A percentile compares a stretch with the other conserved stretches of the same genome.
Conservation (phyloP, 208 protist species). For the Vickermania ingenoplastis region DNA sequence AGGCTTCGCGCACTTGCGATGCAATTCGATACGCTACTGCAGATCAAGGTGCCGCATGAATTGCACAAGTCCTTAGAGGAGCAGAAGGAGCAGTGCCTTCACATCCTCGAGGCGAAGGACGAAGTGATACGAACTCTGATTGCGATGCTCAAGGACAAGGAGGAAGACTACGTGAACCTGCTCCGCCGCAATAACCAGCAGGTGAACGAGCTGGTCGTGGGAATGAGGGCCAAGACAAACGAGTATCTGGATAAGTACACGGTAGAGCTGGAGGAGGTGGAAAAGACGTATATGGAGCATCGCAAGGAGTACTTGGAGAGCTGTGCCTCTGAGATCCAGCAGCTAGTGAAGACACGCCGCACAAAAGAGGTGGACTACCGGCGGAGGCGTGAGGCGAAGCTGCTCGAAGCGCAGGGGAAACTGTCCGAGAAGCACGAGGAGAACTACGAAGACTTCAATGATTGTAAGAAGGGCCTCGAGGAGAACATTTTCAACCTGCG, state of each 20-base stretch:
- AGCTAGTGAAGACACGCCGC: slow-evolving; percentile 82
- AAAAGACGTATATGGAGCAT: slow-evolving; percentile 82
- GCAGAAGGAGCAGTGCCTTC: slow-evolving; percentile 67
- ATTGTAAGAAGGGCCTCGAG: slow-evolving; percentile 59
- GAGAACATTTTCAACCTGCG: slow-evolving; percentile 87
- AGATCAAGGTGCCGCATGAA: slow-evolving; percentile 76
- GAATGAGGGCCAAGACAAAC: slow-evolving; percentile 82
- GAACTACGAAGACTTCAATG: slow-evolving; percentile 78
- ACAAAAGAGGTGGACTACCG: slow-evolving; percentile 87
- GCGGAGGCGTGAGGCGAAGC: slow-evolving; percentile 60
- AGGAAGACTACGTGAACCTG: slow-evolving; percentile 88
- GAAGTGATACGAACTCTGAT: slow-evolving; percentile 75
- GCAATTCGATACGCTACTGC: slow-evolving; percentile 83
- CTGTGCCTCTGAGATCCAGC: slow-evolving; percentile 73
- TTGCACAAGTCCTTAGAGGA: slow-evolving; percentile 63
- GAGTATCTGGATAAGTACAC: slow-evolving; percentile 71
- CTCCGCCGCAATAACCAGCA: slow-evolving; percentile 72
- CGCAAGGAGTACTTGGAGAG: slow-evolving; percentile 57
- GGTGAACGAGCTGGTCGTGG: slow-evolving; percentile 68
- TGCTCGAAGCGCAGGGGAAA: slow-evolving; percentile 70
- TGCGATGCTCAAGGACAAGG: slow-evolving; percentile 71
- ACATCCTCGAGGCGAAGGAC: slow-evolving; percentile 81
- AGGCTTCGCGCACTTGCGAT: slow-evolving; percentile 67
- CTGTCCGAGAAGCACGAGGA: slow-evolving; percentile 75
- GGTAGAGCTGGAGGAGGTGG: slow-evolving; percentile 71